Percentiles rank a stretch among this genome's conserved stretches.
phyloP scores from a whole-genome alignment of 331 rosid species.

The Malus hybrid region DNA sequence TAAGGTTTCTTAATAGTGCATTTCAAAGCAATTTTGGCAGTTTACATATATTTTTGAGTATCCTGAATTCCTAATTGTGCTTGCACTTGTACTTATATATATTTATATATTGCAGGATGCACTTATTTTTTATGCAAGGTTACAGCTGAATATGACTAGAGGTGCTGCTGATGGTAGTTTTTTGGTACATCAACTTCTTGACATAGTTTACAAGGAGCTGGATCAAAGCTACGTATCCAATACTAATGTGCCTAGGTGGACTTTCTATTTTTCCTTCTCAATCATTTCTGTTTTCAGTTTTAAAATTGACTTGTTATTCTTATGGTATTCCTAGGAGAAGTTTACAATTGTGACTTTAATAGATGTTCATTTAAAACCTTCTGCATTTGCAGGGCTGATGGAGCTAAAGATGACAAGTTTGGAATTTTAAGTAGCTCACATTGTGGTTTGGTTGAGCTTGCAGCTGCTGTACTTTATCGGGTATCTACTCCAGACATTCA shows the following conservation, averaged over 20 bases:
- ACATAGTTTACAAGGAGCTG: conserved; percentile 81
- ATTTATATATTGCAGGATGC: conserved; percentile 61
- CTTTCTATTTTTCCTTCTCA: conserved; percentile 7
- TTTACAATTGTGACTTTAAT: neutral
- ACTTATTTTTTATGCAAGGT: conserved; percentile 61
- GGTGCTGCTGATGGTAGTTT: conserved; percentile 51
- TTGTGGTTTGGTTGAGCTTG: conserved; percentile 77
- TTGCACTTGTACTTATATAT: neutral
- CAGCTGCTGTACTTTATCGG: conserved; percentile 69
- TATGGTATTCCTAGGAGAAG: neutral
- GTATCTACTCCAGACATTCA: conserved; percentile 32
- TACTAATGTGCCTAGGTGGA: conserved; percentile 53
- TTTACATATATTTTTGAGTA: neutral
- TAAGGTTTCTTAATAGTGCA: conserved; percentile 42
- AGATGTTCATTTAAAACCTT: conserved; percentile 7
- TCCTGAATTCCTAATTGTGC: conserved; percentile 5
- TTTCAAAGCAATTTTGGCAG: conserved; percentile 10
- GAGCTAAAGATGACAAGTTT: conserved; percentile 66
- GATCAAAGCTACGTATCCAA: conserved; percentile 62
- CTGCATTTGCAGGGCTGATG: conserved; percentile 55
- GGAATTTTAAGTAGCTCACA: conserved; percentile 73
- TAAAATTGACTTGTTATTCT: conserved; percentile 13
- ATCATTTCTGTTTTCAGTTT: neutral
- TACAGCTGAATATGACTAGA: conserved; percentile 67
- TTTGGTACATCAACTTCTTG: conserved; percentile 76